A percentile compares a stretch with the other conserved stretches of the same genome.
phyloP scores from a whole-genome alignment of 2,329 filamentous ascomycete genomes.

The Aschersonia sp. region DNA sequence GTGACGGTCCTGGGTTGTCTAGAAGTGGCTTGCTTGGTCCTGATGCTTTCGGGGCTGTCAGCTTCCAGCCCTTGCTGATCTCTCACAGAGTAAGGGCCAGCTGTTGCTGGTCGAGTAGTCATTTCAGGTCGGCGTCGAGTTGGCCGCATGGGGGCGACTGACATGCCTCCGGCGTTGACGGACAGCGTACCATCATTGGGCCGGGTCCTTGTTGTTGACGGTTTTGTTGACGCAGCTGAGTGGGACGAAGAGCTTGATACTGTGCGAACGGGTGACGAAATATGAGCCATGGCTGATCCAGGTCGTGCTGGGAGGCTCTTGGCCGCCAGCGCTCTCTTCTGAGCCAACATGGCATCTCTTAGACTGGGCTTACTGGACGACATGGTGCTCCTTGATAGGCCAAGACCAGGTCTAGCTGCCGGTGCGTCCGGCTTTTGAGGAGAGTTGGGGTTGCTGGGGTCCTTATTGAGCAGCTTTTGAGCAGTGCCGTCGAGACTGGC shows the following conservation, averaged over 20 bases:
- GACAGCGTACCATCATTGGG: constrained; percentile 29
- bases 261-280: constrained; percentile 33
- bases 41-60: constrained; percentile 31
- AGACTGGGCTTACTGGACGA: constrained; percentile 49
- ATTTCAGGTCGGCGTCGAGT: constrained; percentile 43
- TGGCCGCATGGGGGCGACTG: constrained; percentile 49
- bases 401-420: constrained; percentile 37
- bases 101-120: constrained; percentile 45
- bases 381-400: constrained; percentile 49
- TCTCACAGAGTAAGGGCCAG: constrained; percentile 50
- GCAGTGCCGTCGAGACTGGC: constrained; percentile 63
- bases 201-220: constrained; percentile 23
- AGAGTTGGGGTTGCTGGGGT: constrained; percentile 66
- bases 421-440: constrained; percentile 33
- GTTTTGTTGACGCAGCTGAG: constrained; percentile 13
- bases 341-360: constrained; percentile 71
- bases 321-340: constrained; percentile 49
- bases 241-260: constrained; percentile 21
- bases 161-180: constrained; percentile 41
- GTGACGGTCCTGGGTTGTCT: constrained; percentile 33
- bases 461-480: constrained; percentile 67
- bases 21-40: constrained; percentile 31
- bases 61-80: constrained; percentile 24
- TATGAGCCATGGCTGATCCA: constrained; percentile 49
- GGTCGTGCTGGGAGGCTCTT: constrained; percentile 39